These are phyloP conservation scores for Tritrichomonas musculus DNA, from an alignment of 208 protist species.

Conservation along the genomic window DNA sequence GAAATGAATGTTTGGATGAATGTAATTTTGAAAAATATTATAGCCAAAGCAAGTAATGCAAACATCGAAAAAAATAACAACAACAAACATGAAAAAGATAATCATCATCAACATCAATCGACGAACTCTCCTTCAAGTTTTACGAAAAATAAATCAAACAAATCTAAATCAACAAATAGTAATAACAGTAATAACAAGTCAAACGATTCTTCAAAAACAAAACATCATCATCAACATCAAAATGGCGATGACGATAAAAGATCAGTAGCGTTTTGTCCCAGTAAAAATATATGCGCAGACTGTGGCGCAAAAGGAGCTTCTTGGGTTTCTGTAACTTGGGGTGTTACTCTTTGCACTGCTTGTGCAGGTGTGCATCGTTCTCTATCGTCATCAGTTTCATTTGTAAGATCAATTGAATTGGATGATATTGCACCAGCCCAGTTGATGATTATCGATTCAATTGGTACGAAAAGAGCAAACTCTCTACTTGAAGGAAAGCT, in stretches of 20 bases:
- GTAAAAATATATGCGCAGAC: slow-evolving; percentile 40
- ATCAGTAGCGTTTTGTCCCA: no score
- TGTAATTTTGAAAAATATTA: neutral
- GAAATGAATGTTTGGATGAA: neutral
- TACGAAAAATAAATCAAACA: no score
- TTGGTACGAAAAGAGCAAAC: neutral
- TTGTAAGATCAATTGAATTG: slow-evolving; percentile 43
- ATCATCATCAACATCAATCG: no score
- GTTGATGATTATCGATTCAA: neutral
- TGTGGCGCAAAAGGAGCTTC: slow-evolving; percentile 39
- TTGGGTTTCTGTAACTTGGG: slow-evolving; percentile 52
- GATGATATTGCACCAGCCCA: slow-evolving; percentile 38
- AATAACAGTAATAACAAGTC: no score
- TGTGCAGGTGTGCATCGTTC: slow-evolving; percentile 48
- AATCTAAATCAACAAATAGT: no score
- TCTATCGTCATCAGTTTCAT: slow-evolving; percentile 44
- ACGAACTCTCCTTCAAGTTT: no score
- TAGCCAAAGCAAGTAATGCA: neutral
- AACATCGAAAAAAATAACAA: no score
- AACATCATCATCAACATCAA: no score
- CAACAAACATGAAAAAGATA: no score
- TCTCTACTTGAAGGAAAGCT: neutral
- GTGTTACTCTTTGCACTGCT: slow-evolving; percentile 48
- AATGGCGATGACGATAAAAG: no score
- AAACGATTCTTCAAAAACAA: no score